Conservation (phyloP, 1,284 basidiomycete species). For the Fomitopsis pinicola region DNA sequence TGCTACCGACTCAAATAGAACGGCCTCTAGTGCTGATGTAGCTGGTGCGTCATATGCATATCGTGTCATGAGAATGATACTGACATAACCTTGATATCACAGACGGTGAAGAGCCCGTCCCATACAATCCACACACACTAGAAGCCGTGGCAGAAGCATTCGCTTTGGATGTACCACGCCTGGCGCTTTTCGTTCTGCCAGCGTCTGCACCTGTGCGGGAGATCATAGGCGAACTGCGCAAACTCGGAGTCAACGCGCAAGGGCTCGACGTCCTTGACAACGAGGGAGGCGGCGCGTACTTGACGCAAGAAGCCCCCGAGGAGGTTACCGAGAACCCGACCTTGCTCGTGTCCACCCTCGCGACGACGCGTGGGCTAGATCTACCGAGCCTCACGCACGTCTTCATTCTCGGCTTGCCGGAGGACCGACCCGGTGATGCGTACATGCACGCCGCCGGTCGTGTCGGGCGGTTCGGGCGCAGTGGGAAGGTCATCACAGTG, state of each 20-base stretch:
- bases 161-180: constrained; percentile 64
- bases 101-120: constrained; percentile 40
- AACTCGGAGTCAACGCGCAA: constrained; percentile 64
- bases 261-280: constrained; percentile 47
- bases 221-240: constrained; percentile 57
- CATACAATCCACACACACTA: constrained; percentile 49
- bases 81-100: constrained; percentile 28
- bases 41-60: background rate
- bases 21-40: background rate
- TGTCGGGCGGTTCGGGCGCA: constrained; percentile 64
- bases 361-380: constrained; percentile 69
- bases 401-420: constrained; percentile 62
- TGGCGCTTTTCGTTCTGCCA: constrained; percentile 64
- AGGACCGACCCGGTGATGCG: constrained; percentile 46
- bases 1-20: background rate
- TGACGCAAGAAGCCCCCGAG: constrained; percentile 30
- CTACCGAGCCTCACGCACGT: constrained; percentile 68
- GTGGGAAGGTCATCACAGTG: constrained; percentile 60
- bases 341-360: constrained; percentile 63
- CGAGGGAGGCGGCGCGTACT: constrained; percentile 38
- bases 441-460: constrained; percentile 75
- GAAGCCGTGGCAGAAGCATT: constrained; percentile 69
- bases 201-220: constrained; percentile 54
- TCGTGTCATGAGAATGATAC: background rate
- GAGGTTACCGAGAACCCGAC: constrained; percentile 45